phyloP scores from a whole-genome alignment of 768 basidiomycete genomes.

The Psilocybe cyanescens region DNA sequence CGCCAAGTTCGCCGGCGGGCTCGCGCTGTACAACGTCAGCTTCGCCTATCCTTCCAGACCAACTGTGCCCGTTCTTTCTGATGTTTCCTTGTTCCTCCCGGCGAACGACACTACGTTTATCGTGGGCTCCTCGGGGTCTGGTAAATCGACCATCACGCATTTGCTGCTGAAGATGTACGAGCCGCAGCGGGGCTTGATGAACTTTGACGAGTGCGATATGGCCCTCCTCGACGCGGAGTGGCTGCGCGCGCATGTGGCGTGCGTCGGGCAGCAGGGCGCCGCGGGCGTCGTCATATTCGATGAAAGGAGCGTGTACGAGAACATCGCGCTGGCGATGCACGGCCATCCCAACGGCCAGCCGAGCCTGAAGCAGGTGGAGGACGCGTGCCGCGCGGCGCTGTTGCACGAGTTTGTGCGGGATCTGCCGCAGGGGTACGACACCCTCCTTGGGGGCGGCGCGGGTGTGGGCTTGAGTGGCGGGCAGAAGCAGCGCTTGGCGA shows the following conservation, averaged over 20 bases:
- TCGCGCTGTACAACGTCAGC: constrained; percentile 70
- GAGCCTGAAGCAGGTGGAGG: constrained; percentile 70
- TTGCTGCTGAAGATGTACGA: constrained; percentile 83
- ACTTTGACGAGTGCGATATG: constrained; percentile 84
- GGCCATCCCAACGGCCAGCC: constrained; percentile 64
- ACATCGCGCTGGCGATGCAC: constrained; percentile 56
- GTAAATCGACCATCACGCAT: constrained; percentile 89
- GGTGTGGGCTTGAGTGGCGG: constrained; percentile 88
- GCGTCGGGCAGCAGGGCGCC: constrained; percentile 76
- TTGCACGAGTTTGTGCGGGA: constrained; percentile 86
- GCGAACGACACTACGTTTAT: constrained; percentile 88
- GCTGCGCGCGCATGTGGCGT: constrained; percentile 70
- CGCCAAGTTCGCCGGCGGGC: constrained; percentile 67
- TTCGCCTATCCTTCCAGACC: constrained; percentile 88
- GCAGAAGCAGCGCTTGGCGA: constrained; percentile 87
- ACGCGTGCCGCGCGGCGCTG: constrained; percentile 83
- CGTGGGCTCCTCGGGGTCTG: constrained; percentile 89
- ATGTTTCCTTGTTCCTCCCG: constrained; percentile 68
- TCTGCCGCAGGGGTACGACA: constrained; percentile 90
- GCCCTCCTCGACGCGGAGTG: constrained; percentile 72
- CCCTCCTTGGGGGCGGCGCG: constrained; percentile 50
- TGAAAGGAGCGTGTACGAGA: constrained; percentile 81
- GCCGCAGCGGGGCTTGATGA: constrained; percentile 62
- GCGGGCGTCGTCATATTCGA: constrained; percentile 65
- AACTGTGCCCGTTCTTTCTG: constrained; percentile 64